phyloP scores from a whole-genome alignment of 2,329 filamentous ascomycete species.

The Aureobasidium melanogenum region DNA sequence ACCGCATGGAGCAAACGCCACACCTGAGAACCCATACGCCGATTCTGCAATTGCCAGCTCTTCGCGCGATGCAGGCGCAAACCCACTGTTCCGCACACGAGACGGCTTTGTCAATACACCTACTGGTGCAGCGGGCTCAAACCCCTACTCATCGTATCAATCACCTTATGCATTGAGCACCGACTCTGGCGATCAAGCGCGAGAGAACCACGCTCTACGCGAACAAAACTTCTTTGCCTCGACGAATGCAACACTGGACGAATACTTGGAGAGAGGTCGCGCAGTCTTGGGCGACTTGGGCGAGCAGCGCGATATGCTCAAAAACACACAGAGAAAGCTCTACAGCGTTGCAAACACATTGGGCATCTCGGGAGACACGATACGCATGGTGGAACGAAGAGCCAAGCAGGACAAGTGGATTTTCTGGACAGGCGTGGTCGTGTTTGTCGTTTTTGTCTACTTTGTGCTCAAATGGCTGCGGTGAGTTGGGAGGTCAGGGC shows the following conservation, averaged over 20 bases:
- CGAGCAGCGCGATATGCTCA: conserved; percentile 86
- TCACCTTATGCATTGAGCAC: conserved; percentile 25
- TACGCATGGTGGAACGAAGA: conserved; percentile 87
- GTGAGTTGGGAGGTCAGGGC: conserved; percentile 31
- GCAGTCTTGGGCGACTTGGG: conserved; percentile 83
- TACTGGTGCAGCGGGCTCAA: conserved; percentile 21
- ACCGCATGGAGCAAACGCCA: conserved; percentile 60
- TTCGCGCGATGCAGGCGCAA: conserved; percentile 20
- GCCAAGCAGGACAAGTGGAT: conserved; percentile 98
- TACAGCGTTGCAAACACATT: conserved; percentile 92
- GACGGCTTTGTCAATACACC: conserved; percentile 21
- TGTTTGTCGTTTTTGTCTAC: conserved; percentile 91
- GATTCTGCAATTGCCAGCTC: conserved; percentile 37
- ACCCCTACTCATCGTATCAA: conserved; percentile 31
- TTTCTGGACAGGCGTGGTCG: conserved; percentile 74
- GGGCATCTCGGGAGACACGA: conserved; percentile 89
- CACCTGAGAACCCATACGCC: conserved; percentile 89
- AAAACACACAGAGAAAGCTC: conserved; percentile 81
- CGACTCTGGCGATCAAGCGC: conserved; percentile 20
- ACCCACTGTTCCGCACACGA: conserved; percentile 28
- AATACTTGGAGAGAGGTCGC: conserved; percentile 85
- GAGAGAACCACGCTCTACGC: conserved; percentile 75
- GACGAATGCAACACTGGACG: conserved; percentile 79
- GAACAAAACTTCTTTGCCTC: conserved; percentile 81
- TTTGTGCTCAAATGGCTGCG: conserved; percentile 77